Base-by-base conservation (phyloP, 768 basidiomycete genomes). In the Kwoniella sp. region DNA sequence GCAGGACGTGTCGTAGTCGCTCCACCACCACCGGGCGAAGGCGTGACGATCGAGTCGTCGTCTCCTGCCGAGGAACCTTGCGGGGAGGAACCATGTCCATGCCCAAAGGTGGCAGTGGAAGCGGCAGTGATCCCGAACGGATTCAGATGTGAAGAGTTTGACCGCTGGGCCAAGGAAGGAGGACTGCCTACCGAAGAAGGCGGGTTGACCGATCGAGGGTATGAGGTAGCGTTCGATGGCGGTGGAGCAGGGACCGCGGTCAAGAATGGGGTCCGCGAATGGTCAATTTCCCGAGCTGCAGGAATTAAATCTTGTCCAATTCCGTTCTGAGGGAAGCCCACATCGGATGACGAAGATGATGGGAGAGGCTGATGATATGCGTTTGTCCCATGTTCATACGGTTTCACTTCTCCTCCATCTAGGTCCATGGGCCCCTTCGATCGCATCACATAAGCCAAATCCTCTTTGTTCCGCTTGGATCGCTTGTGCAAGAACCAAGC, bases 401-500 rank as follows among this genome's bases (percentile, higher is more conserved):
- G 69, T 45, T 64, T 62, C n/a, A 70, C 56, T 54, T 70, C 69
- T 23, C 58, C 69, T 3, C 69, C 69, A 9, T 45, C 58, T 23
- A 66, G 23, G 30, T 66, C 65, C 37, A 70, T 53, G 4, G 53
- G 63, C 26, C 26, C 48, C 23, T 34, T 57, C 22, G 22, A 30
- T 47, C 53, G 37, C 28, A 41, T 34, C 5, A 23, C 26, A 30
- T 65, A 65, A 0, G 26, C 41, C 26, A 55, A 55, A 4, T 31
- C 63, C 20, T 55, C 51, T n/a, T 50, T 31, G 29, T 59, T 63
- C 11, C 38, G 37, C n/a, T 53, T 20, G 23, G 37, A 25, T 4
- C 55, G 55, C 26, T 53, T 41, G 8, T 65, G 66, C 30, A 69
- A 65, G 56, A 72, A 71, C 65, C 69, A 73, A 4, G 58, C 57